Base-by-base conservation (phyloP, 2,329 filamentous ascomycete species). In the Ophiostoma pallidulum region DNA sequence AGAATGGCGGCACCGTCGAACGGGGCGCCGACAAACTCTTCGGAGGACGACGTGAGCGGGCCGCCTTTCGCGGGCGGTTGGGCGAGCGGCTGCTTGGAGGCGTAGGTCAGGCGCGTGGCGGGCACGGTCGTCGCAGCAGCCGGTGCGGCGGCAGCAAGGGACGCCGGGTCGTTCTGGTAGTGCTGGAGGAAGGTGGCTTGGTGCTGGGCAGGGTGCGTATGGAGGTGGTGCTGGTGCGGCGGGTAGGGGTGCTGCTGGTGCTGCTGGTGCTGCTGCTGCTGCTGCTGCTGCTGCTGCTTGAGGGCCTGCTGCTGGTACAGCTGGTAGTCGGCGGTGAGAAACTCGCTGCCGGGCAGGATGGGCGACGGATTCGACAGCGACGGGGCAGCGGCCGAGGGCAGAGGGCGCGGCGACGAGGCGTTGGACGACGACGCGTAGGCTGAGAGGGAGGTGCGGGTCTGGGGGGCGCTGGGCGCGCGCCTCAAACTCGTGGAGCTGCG, bases 1-100 rank as follows among this genome's bases (percentile, higher is more conserved):
- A 82, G 67, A 56, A 82, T 80, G 54, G 73, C 73, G 48, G 70
- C 73, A 57, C 76, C 73, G 75, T 82, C 78, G 63, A 82, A 82
- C 37, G 78, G 78, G 54, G 77, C 76, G 57, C 78, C 78, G 64
- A 82, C 71, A 50, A 82, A 67, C 55, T 82, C 78, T 62, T 80
- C 76, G 47, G 75, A 70, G 9, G 68, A 61, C 56, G 68, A 67
- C 52, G 62, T 67, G 58, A 74, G 64, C 41, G 62, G 60, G 54
- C 61, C 64, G 59, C 64, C 54, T 50, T 51, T 50, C n/a, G 39
- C 26, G 29, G 55, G 59, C 59, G 63, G 53, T 49, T 42, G 45
- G 28, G 43, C 35, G 44, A 56, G 58, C 53, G 57, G 52, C 54
- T n/a, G n/a, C n/a, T 58, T 59, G 49, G 58, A 56, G 35, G 56